Base-by-base conservation (phyloP, 1,139 yeast genomes). In the Geotrichum europaeum region DNA sequence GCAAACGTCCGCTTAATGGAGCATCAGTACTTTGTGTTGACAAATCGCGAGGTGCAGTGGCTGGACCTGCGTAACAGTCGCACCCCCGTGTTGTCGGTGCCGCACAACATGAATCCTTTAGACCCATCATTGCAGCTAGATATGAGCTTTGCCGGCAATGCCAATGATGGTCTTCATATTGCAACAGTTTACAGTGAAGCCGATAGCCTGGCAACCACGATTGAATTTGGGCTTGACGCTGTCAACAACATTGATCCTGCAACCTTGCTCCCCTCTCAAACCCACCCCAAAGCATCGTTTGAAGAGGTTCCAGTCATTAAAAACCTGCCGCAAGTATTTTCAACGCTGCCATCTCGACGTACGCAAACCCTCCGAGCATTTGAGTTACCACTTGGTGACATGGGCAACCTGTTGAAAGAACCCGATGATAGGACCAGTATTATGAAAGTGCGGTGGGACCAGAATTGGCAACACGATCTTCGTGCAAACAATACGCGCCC, bases 71-170 rank as follows among this genome's bases (percentile, higher is more conserved):
- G 72, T 22, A 60, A 55, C 25, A 64, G 68, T 1, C 60, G 60
- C 3, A 72, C 72, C 49, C 76, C 87, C 62, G 63, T 83, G 9
- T 67, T 89, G 2, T 81, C 91, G 0, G 86, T 92, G 90, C 86
- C 85, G 62, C 96, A 89, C 71, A 81, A 76, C 63, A 72, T 86
- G 53, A 78, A 79, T 53, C 78, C 81, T 12, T 63, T 70, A 0
- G 96, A 89, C 66, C 81, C 83, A 1, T 80, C 91, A 0, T 67
- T 85, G 62, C 76, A 73, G 62, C 64, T 87, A 53, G 64, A 75
- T 1, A 73, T 79, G 1, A 56, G 65, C 5, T 67, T 66, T 15
- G 50, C 73, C 53, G 69, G 68, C 18, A 68, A 67, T 4, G 63
- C 68, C 4, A 47, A 53, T 6, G 24, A 52, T 20, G 56, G 55